A percentile compares a stretch with the other conserved stretches of the same genome.
phyloP scores from a whole-genome alignment of 768 basidiomycete species.

The Suillus ampliporus region DNA sequence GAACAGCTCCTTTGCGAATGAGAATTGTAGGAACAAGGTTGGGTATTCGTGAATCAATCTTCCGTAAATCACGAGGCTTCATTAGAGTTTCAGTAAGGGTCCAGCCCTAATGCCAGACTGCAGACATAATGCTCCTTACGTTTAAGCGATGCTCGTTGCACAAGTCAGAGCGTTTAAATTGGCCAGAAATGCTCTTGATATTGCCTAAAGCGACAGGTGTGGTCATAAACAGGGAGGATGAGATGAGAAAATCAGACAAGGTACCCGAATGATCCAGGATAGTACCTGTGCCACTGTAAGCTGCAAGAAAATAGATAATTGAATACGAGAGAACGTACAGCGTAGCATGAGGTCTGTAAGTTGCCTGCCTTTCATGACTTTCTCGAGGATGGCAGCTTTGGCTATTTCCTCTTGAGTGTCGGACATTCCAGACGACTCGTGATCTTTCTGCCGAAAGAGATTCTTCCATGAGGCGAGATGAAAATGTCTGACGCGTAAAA shows the following conservation, averaged over 20 bases:
- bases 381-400: conserved; percentile 78
- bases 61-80: conserved; percentile 93
- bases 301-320: conserved; percentile 15
- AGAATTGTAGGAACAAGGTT: conserved; percentile 96
- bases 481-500: conserved; percentile 4
- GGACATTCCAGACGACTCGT: conserved; percentile 21
- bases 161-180: conserved; percentile 90
- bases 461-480: conserved; percentile 36
- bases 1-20: conserved; percentile 83
- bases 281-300: conserved; percentile 63
- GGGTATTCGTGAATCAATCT: conserved; percentile 93
- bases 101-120: conserved; percentile 22
- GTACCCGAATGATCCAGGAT: conserved; percentile 84
- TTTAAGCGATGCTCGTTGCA: conserved; percentile 88
- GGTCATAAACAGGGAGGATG: conserved; percentile 33
- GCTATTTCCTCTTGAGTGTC: conserved; percentile 70
- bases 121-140: conserved; percentile 50
- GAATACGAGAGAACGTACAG: conserved; percentile 60
- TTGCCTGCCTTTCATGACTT: conserved; percentile 85
- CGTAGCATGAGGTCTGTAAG: conserved; percentile 90
- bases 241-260: conserved; percentile 21
- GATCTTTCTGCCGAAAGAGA: conserved; percentile 18
- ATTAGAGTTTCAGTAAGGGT: conserved; percentile 30
- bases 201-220: conserved; percentile 55
- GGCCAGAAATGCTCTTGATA: conserved; percentile 86